Evolutionary conservation across 2,329 filamentous ascomycete genomes (phyloP).

Genomic region (Geosmithia putterillii): DNA sequence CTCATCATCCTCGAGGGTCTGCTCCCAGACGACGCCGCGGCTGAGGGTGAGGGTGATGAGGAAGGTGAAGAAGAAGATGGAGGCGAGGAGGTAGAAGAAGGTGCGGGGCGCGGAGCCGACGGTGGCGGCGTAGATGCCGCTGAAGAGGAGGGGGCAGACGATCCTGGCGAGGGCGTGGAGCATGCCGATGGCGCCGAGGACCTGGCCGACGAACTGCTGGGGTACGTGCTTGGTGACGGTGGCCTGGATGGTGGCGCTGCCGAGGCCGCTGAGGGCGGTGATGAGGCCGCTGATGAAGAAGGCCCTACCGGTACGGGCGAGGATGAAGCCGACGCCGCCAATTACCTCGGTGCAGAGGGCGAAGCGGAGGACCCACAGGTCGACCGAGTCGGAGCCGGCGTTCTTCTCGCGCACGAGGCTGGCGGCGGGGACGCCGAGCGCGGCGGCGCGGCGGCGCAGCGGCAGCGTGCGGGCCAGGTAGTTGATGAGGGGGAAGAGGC

Average conservation of each 20-base stretch:
- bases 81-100: constrained; percentile 64
- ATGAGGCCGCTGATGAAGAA: constrained; percentile 64
- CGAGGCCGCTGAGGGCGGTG: constrained; percentile 71
- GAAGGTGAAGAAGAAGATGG: constrained; percentile 55
- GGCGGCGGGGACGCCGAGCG: constrained; percentile 21
- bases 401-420: constrained; percentile 32
- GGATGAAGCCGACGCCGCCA: constrained; percentile 64
- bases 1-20: constrained; percentile 11
- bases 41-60: constrained; percentile 57
- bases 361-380: constrained; percentile 63
- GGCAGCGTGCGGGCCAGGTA: constrained; percentile 55
- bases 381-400: constrained; percentile 62
- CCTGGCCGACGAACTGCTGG: constrained; percentile 64
- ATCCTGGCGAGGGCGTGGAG: constrained; percentile 74
- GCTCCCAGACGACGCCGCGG: constrained; percentile 19
- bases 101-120: constrained; percentile 68
- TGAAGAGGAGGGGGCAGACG: constrained; percentile 70
- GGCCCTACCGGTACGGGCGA: constrained; percentile 46
- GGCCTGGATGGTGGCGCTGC: constrained; percentile 72
- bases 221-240: constrained; percentile 86
- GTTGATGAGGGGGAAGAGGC: constrained; percentile 64
- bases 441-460: constrained; percentile 25
- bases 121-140: constrained; percentile 72
- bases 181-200: constrained; percentile 81
- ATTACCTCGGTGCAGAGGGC: constrained; percentile 66